Evolutionary conservation across 371 early-diverging fungal species (phyloP).

Genomic region (Rhizopus stolonifer): DNA sequence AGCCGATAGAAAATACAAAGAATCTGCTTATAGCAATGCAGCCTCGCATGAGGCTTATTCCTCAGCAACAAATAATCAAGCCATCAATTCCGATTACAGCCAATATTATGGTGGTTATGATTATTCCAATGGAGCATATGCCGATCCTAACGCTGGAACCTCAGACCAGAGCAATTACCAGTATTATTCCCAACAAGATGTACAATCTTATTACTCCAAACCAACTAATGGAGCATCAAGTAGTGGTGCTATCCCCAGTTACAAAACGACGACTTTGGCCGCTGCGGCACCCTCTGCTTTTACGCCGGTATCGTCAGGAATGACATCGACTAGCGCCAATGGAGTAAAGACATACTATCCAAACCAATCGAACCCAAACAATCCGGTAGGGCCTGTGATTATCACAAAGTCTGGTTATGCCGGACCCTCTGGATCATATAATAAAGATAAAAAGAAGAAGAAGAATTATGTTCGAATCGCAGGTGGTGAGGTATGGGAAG

Average conservation of each 20-base stretch:
- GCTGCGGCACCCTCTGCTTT: slow-evolving; percentile 5
- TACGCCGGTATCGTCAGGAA: slow-evolving; percentile 3
- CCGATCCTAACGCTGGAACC: slow-evolving; percentile 14
- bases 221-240: slow-evolving; percentile 12
- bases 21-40: background rate
- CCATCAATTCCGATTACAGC: slow-evolving; percentile 12
- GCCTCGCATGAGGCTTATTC: background rate
- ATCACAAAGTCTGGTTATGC: slow-evolving; percentile 20
- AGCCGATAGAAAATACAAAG: background rate
- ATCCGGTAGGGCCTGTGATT: slow-evolving; percentile 18
- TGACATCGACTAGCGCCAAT: slow-evolving; percentile 6
- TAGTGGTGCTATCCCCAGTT: background rate
- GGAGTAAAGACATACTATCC: slow-evolving; percentile 21
- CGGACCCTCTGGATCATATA: slow-evolving; percentile 18
- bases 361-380: slow-evolving; percentile 16
- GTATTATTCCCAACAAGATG: slow-evolving; percentile 12
- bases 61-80: background rate
- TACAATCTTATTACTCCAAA: slow-evolving; percentile 1
- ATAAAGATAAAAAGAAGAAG: slow-evolving; percentile 46
- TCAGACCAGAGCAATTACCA: slow-evolving; percentile 26
- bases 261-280: background rate
- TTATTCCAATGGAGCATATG: slow-evolving; percentile 22
- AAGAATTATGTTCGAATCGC: slow-evolving; percentile 74
- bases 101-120: slow-evolving; percentile 35
- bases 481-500: slow-evolving; percentile 95